A percentile compares a stretch with the other conserved stretches of the same genome.
Conservation (phyloP, 1,284 basidiomycete species). For the Pyrrhoderma noxium region DNA sequence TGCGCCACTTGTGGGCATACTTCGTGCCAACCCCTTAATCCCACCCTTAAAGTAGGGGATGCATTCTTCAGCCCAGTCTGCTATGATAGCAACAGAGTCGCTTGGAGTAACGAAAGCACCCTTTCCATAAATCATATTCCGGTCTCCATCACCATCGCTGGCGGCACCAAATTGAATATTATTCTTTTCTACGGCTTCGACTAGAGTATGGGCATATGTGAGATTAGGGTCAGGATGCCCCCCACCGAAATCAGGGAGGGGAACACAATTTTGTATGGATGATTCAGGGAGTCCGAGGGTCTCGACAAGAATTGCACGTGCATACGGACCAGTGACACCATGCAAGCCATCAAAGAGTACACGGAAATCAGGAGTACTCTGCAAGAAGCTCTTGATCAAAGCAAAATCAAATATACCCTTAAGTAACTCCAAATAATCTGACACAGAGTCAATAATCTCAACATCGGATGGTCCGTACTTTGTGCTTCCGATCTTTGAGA, state of each 20-base stretch:
- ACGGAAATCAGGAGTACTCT: slow-evolving; percentile 60
- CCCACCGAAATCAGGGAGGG: slow-evolving; percentile 92
- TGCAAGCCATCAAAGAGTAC: slow-evolving; percentile 96
- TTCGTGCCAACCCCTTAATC: slow-evolving; percentile 90
- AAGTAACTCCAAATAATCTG: slow-evolving; percentile 82
- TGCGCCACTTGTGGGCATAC: slow-evolving; percentile 96
- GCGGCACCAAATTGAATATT: slow-evolving; percentile 93
- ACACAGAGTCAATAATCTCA: slow-evolving; percentile 90
- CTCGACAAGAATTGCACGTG: slow-evolving; percentile 81
- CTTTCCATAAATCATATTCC: slow-evolving; percentile 99
- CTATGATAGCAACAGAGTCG: slow-evolving; percentile 98
- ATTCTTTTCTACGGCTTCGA: slow-evolving; percentile 84
- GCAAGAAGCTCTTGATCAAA: slow-evolving; percentile 87
- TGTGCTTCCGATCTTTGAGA: slow-evolving; percentile 77
- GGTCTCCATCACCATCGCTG: slow-evolving; percentile 94
- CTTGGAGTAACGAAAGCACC: slow-evolving; percentile 97
- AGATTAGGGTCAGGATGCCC: slow-evolving; percentile 98
- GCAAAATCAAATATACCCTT: slow-evolving; percentile 92
- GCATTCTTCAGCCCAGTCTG: slow-evolving; percentile 86
- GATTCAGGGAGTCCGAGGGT: slow-evolving; percentile 74
- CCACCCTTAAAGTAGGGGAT: slow-evolving; percentile 97
- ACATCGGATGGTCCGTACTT: slow-evolving; percentile 81
- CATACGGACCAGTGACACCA: slow-evolving; percentile 98
- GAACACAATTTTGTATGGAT: slow-evolving; percentile 87
- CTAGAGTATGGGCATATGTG: slow-evolving; percentile 93